These are phyloP conservation scores for Lophiotrema nucula DNA, from an alignment of 495 filamentous ascomycete genomes.

Conservation along the genomic window DNA sequence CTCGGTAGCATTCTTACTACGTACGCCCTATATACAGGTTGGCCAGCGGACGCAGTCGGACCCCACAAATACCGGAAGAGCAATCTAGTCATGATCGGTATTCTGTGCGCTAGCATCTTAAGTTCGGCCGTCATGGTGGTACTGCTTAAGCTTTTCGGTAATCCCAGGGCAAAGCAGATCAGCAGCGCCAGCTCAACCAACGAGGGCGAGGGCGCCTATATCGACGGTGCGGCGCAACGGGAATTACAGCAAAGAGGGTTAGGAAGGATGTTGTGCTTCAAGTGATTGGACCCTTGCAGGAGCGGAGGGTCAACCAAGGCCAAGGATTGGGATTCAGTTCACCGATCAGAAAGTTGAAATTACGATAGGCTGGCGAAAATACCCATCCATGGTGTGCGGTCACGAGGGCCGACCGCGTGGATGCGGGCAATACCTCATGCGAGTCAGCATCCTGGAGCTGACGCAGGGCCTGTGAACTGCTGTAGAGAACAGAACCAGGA, in stretches of 20 bases:
- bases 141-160: conserved; percentile 63
- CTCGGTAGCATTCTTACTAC: conserved; percentile 82
- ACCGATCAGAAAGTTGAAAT: conserved; percentile 15
- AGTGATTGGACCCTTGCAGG: conserved; percentile 16
- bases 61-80: conserved; percentile 75
- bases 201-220: conserved; percentile 48
- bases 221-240: conserved; percentile 70
- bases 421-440: conserved; percentile 10
- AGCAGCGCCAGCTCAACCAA: conserved; percentile 46
- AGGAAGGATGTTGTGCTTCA: conserved; percentile 53
- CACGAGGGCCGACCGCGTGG: conserved; percentile 28
- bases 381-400: conserved; percentile 9
- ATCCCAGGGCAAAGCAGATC: conserved; percentile 49
- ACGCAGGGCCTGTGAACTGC: conserved; percentile 5
- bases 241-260: conserved; percentile 69
- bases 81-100: conserved; percentile 85
- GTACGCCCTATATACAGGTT: conserved; percentile 84
- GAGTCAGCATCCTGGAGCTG: conserved; percentile 34
- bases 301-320: not conserved
- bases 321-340: not conserved
- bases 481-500: not conserved
- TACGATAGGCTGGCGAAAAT: conserved; percentile 10
- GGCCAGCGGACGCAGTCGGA: conserved; percentile 70
- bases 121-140: conserved; percentile 65
- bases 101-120: conserved; percentile 72